A percentile compares a stretch with the other conserved stretches of the same genome.
Conservation (phyloP, 441 rosid genomes). For the Croton laevigatus region DNA sequence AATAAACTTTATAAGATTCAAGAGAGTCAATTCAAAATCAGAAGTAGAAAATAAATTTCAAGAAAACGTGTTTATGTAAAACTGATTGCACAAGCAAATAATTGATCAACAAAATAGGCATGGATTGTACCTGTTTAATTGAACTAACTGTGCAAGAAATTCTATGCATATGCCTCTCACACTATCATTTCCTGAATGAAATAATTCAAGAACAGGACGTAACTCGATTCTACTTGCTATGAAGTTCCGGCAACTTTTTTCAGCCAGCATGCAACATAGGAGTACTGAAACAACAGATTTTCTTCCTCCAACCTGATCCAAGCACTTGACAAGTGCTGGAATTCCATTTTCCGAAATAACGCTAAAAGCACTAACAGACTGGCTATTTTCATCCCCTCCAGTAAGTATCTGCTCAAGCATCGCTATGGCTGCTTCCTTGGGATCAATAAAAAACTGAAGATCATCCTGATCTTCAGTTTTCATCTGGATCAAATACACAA, state of each 20-base stretch:
- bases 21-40: neutral
- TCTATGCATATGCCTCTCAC: conserved; percentile 51
- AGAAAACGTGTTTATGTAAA: neutral
- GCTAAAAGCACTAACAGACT: conserved; percentile 36
- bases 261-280: conserved; percentile 51
- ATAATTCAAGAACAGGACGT: conserved; percentile 51
- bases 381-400: conserved; percentile 51
- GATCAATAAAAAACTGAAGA: conserved; percentile 42
- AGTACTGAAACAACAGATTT: conserved; percentile 47
- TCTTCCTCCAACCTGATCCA: conserved; percentile 46
- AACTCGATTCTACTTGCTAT: conserved; percentile 48
- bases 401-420: conserved; percentile 61
- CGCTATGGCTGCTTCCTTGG: conserved; percentile 52
- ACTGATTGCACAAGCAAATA: neutral
- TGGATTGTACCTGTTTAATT: conserved; percentile 49
- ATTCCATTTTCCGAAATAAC: conserved; percentile 50
- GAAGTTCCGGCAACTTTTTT: conserved; percentile 45
- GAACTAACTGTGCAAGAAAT: conserved; percentile 53
- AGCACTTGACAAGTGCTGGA: conserved; percentile 45
- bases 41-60: neutral
- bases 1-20: neutral
- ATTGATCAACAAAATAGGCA: neutral
- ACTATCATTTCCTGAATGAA: conserved; percentile 54
- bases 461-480: conserved; percentile 38
- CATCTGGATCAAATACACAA: conserved; percentile 39